A percentile compares a stretch with the other conserved stretches of the same genome.
Conservation (phyloP, 768 basidiomycete genomes). For the Boletus vinaceobasis region DNA sequence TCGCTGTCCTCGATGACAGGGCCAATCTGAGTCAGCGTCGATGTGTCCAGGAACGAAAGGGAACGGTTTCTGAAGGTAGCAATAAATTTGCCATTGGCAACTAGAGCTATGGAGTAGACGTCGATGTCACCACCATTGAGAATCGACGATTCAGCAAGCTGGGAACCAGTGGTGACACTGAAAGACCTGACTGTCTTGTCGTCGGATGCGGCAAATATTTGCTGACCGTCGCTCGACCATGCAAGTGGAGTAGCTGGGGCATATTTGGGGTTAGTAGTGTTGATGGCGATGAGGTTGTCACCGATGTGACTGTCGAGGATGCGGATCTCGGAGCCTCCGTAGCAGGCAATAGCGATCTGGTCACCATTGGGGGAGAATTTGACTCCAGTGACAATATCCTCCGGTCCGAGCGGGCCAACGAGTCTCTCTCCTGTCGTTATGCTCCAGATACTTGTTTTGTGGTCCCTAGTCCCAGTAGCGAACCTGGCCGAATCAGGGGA, state of each 20-base stretch:
- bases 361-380: background rate
- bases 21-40: background rate
- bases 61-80: fast-evolving
- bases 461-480: background rate
- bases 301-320: background rate
- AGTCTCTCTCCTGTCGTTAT: background rate
- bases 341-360: background rate
- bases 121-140: background rate
- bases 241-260: background rate
- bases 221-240: background rate
- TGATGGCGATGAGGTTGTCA: background rate
- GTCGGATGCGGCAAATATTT: background rate
- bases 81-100: background rate
- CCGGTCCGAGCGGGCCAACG: background rate
- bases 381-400: background rate
- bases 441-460: background rate
- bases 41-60: background rate
- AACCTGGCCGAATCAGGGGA: background rate
- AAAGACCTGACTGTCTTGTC: background rate
- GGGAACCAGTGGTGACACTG: background rate
- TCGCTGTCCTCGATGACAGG: background rate
- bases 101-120: background rate
- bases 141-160: background rate
- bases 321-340: fast-evolving
- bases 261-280: too few relatives aligned